Percentiles rank a stretch among this genome's conserved stretches.
phyloP scores from a whole-genome alignment of 1,139 yeast genomes.

The Lodderomyces margitis region DNA sequence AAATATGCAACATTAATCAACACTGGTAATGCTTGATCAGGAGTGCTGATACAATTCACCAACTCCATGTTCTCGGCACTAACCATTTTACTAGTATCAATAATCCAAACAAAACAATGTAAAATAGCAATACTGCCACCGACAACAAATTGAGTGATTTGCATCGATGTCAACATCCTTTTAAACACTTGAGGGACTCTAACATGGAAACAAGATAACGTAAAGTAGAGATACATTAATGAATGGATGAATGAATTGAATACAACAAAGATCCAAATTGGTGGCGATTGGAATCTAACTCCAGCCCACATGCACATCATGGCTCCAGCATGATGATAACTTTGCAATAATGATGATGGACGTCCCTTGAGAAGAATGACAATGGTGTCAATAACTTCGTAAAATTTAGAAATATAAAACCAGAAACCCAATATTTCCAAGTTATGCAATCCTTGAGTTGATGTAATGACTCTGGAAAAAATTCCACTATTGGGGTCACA shows the following conservation, averaged over 20 bases:
- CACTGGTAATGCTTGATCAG: slow-evolving; percentile 65
- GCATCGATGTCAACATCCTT: slow-evolving; percentile 63
- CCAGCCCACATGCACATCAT: slow-evolving; percentile 87
- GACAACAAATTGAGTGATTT: slow-evolving; percentile 65
- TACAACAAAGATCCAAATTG: slow-evolving; percentile 79
- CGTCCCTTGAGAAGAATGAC: slow-evolving; percentile 69
- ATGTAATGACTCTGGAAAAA: slow-evolving; percentile 32
- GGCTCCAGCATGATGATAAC: slow-evolving; percentile 81
- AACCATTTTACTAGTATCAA: slow-evolving; percentile 41
- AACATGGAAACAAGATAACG: slow-evolving; percentile 60
- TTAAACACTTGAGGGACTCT: slow-evolving; percentile 59
- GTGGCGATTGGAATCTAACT: slow-evolving; percentile 67
- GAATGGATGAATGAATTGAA: slow-evolving; percentile 78
- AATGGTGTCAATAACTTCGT: slow-evolving; percentile 69
- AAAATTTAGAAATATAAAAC: slow-evolving; percentile 70
- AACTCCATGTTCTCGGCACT: slow-evolving; percentile 20
- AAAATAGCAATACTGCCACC: slow-evolving; percentile 69
- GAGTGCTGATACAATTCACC: slow-evolving; percentile 54
- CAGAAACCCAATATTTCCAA: slow-evolving; percentile 62
- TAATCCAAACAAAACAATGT: slow-evolving; percentile 62
- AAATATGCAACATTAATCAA: slow-evolving; percentile 63
- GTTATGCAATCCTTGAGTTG: slow-evolving; percentile 34
- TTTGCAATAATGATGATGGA: slow-evolving; percentile 66
- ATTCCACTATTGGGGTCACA: slow-evolving; percentile 64
- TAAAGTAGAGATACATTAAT: slow-evolving; percentile 72